Conservation (phyloP, 73 alveolate genomes). For the Halteria grandinella region DNA sequence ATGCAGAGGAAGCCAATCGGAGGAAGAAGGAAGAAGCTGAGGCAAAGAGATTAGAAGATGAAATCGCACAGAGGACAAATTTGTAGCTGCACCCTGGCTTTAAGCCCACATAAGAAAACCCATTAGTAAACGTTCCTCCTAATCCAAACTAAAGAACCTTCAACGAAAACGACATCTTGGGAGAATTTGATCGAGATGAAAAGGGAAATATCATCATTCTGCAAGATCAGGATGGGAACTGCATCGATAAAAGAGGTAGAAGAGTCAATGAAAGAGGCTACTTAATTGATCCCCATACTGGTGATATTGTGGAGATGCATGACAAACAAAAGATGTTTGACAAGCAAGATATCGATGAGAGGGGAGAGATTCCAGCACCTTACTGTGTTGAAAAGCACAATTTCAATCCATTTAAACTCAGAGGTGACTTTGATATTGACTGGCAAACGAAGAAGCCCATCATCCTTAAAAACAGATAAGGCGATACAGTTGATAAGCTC, state of each 20-base stretch:
- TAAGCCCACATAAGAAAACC: too few relatives aligned
- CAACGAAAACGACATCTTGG: conserved; percentile 42
- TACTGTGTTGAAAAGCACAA: conserved; percentile 22
- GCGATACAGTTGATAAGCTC: too few relatives aligned
- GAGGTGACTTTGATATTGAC: conserved; percentile 25
- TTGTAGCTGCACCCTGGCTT: too few relatives aligned
- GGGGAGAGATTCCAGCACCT: conserved; percentile 60
- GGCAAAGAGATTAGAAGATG: too few relatives aligned
- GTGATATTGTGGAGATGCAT: too few relatives aligned
- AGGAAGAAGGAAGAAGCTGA: too few relatives aligned
- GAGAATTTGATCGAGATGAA: conserved; percentile 38
- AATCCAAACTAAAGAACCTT: conserved; percentile 17
- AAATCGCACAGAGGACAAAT: too few relatives aligned
- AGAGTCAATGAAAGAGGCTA: conserved; percentile 45
- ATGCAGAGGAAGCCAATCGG: too few relatives aligned
- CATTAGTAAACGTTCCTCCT: conserved; percentile 36
- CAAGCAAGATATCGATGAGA: conserved; percentile 6
- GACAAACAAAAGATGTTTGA: conserved; percentile 3
- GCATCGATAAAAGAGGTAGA: conserved; percentile 30
- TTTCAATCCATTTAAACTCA: conserved; percentile 29
- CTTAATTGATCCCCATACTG: conserved; percentile 6
- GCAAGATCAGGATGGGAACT: background rate
- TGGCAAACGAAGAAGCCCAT: background rate
- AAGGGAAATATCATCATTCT: conserved; percentile 5
- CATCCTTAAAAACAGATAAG: background rate